Conservation (phyloP, 441 rosid genomes). For the Heliophila coronopifolia region DNA sequence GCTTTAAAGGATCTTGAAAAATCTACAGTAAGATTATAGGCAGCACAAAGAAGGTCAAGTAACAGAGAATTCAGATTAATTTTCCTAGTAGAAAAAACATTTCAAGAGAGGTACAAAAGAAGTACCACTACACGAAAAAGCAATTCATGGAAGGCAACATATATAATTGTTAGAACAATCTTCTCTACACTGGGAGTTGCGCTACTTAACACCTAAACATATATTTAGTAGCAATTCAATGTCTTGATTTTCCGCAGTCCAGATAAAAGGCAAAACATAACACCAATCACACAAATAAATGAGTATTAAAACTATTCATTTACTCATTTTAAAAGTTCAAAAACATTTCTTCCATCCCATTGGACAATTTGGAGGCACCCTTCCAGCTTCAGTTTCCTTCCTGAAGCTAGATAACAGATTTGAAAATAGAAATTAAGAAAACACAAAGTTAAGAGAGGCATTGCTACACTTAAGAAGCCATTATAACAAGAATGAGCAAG, state of each 20-base stretch:
- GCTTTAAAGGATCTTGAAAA: constrained; percentile 63
- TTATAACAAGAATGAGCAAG: too few species aligned
- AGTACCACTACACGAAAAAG: constrained; percentile 78
- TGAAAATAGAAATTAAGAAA: constrained; percentile 32
- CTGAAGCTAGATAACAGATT: constrained; percentile 71
- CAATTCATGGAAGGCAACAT: constrained; percentile 65
- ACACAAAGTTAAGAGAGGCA: background rate
- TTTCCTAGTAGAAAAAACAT: background rate
- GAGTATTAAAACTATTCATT: constrained; percentile 27
- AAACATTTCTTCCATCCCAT: constrained; percentile 79
- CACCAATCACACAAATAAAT: constrained; percentile 16
- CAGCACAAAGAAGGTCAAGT: constrained; percentile 19
- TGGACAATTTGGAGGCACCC: constrained; percentile 65
- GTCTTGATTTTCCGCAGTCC: constrained; percentile 2
- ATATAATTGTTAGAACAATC: constrained; percentile 73
- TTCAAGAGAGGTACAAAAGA: constrained; percentile 12
- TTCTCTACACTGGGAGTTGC: constrained; percentile 57
- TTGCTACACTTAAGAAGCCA: too few species aligned
- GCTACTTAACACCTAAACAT: constrained; percentile 66
- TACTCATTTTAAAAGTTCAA: constrained; percentile 87
- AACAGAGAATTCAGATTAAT: constrained; percentile 9
- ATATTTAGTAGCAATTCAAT: constrained; percentile 5
- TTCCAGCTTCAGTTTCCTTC: constrained; percentile 70
- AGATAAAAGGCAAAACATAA: background rate
- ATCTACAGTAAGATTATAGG: too few species aligned